Conservation (phyloP, 768 basidiomycete genomes). For the Podaxis sp. region DNA sequence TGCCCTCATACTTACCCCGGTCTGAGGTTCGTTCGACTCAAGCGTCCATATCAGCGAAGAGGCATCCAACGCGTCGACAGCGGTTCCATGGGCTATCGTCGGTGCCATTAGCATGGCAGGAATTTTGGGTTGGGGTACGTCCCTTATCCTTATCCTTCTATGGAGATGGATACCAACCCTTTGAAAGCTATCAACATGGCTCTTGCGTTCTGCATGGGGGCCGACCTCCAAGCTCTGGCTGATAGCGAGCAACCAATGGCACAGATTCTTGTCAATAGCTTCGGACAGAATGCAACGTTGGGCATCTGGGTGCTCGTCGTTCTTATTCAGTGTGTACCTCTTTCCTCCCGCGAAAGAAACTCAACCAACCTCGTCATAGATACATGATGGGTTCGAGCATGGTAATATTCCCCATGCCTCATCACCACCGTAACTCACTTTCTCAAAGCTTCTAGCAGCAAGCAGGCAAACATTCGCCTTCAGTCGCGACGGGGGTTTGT, state of each 20-base stretch:
- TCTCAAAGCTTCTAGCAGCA: slow-evolving; percentile 26
- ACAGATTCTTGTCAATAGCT: slow-evolving; percentile 51
- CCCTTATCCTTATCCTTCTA: neutral
- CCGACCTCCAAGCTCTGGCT: slow-evolving; percentile 41
- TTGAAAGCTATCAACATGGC: slow-evolving; percentile 54
- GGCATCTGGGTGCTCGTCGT: slow-evolving; percentile 40
- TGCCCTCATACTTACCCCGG: neutral
- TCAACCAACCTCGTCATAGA: slow-evolving; percentile 24
- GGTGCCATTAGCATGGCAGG: slow-evolving; percentile 54
- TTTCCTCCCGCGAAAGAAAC: neutral
- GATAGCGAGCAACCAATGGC: slow-evolving; percentile 60
- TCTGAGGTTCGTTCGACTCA: slow-evolving; percentile 46
- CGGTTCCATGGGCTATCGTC: slow-evolving; percentile 70
- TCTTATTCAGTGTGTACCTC: slow-evolving; percentile 34
- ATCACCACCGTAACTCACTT: neutral
- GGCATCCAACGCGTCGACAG: slow-evolving; percentile 64
- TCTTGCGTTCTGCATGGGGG: slow-evolving; percentile 64
- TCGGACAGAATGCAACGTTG: slow-evolving; percentile 38
- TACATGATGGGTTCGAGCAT: slow-evolving; percentile 64
- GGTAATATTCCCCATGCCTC: slow-evolving; percentile 25
- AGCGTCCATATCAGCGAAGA: slow-evolving; percentile 72
- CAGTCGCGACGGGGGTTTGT: slow-evolving; percentile 56
- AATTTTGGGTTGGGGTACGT: slow-evolving; percentile 59
- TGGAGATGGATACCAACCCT: neutral
- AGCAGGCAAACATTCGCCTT: slow-evolving; percentile 71